phyloP scores from a whole-genome alignment of 306 rosid genomes.

The Alnus glutinosa region DNA sequence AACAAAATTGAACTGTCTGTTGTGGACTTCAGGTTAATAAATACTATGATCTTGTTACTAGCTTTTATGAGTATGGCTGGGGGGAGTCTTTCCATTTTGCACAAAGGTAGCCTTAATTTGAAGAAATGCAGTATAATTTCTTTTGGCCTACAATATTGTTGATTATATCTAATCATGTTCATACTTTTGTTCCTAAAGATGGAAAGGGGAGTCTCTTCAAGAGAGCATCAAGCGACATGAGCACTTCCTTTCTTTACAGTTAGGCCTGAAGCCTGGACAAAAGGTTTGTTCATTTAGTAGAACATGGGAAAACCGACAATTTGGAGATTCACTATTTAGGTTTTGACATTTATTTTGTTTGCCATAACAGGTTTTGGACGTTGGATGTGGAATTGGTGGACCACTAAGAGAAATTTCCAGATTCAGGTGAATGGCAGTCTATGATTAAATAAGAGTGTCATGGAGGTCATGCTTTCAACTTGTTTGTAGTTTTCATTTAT shows the following conservation, averaged over 20 bases:
- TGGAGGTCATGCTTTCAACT: background rate
- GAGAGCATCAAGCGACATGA: conserved; percentile 95
- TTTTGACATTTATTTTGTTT: background rate
- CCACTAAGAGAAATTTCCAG: conserved; percentile 88
- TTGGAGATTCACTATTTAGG: conserved; percentile 6
- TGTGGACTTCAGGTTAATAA: too few relatives aligned
- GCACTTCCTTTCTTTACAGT: conserved; percentile 90
- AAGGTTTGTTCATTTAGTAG: conserved; percentile 54
- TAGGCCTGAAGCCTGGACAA: conserved; percentile 77
- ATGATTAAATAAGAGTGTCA: background rate
- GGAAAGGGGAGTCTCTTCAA: conserved; percentile 82
- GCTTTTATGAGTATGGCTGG: too few relatives aligned
- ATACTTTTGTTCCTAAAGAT: conserved; percentile 45
- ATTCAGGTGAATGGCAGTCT: conserved; percentile 62
- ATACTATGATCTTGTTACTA: too few relatives aligned
- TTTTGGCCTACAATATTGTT: background rate
- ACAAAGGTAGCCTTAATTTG: too few relatives aligned
- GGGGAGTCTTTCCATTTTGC: too few relatives aligned
- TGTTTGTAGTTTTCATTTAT: background rate
- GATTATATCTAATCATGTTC: background rate
- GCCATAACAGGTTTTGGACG: conserved; percentile 73
- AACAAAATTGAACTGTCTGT: too few relatives aligned
- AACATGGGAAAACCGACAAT: conserved; percentile 7
- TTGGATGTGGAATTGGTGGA: conserved; percentile 97
- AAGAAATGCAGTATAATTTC: too few relatives aligned